Evolutionary conservation across 202 grass and related monocot species (phyloP).

Genomic region (Zoysia matrella): DNA sequence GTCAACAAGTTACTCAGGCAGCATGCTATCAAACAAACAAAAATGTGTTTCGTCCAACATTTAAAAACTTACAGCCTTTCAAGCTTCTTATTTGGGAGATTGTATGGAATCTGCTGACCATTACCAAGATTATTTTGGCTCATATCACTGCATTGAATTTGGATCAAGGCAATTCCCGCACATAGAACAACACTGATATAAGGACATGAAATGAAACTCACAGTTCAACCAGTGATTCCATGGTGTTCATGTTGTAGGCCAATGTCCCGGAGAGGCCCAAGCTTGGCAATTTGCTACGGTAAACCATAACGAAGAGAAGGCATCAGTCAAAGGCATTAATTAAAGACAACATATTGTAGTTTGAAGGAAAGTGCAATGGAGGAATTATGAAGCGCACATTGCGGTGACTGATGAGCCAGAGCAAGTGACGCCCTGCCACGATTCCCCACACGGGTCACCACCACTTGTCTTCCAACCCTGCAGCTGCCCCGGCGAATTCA

Average conservation of each 20-base stretch:
- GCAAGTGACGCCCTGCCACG: slow-evolving; percentile 79
- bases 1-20: slow-evolving; percentile 35
- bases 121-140: slow-evolving; percentile 81
- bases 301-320: slow-evolving; percentile 21
- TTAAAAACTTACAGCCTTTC: slow-evolving; percentile 71
- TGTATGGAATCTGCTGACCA: slow-evolving; percentile 76
- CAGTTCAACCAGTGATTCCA: slow-evolving; percentile 86
- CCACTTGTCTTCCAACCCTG: slow-evolving; percentile 70
- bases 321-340: slow-evolving; percentile 15
- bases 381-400: slow-evolving; percentile 57
- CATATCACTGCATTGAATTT: slow-evolving; percentile 74
- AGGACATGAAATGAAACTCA: slow-evolving; percentile 46
- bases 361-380: background rate
- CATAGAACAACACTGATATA: slow-evolving; percentile 20
- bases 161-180: slow-evolving; percentile 21
- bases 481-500: slow-evolving; percentile 75
- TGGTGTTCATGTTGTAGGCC: slow-evolving; percentile 69
- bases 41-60: slow-evolving; percentile 19
- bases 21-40: slow-evolving; percentile 24
- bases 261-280: slow-evolving; percentile 70
- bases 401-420: slow-evolving; percentile 75
- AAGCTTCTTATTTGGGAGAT: slow-evolving; percentile 88
- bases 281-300: slow-evolving; percentile 69
- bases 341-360: background rate
- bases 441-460: slow-evolving; percentile 71